These are phyloP conservation scores for Triangularia setosa DNA, from an alignment of 2,329 filamentous ascomycete genomes.

Conservation along the genomic window DNA sequence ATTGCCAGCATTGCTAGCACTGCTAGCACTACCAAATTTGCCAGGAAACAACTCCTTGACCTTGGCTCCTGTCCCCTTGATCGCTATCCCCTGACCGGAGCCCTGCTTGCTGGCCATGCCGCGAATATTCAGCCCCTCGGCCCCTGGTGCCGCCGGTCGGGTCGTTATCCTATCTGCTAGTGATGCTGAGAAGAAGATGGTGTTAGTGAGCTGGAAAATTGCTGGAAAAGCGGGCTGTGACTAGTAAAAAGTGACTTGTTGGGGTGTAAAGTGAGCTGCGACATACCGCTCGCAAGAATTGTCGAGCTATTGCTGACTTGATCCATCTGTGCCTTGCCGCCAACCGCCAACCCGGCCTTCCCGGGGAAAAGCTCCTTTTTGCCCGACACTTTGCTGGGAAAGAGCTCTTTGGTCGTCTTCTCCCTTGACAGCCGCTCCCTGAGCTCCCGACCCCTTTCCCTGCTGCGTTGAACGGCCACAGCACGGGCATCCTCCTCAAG, in stretches of 20 bases:
- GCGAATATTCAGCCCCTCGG: slow-evolving; percentile 53
- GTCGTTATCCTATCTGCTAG: slow-evolving; percentile 36
- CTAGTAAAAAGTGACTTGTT: slow-evolving; percentile 13
- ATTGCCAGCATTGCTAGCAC: slow-evolving; percentile 58
- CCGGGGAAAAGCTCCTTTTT: slow-evolving; percentile 57
- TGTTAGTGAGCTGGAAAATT: slow-evolving; percentile 19
- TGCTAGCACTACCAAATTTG: slow-evolving; percentile 55
- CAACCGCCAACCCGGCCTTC: slow-evolving; percentile 31
- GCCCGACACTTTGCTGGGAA: slow-evolving; percentile 44
- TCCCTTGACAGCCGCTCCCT: slow-evolving; percentile 39
- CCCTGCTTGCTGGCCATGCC: slow-evolving; percentile 49
- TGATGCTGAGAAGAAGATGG: slow-evolving; percentile 23
- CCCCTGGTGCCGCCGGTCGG: slow-evolving; percentile 22
- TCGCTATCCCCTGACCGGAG: slow-evolving; percentile 52
- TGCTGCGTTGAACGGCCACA: slow-evolving; percentile 35
- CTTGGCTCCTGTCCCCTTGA: slow-evolving; percentile 62
- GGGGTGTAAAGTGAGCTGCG: slow-evolving; percentile 15
- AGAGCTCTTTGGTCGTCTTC: slow-evolving; percentile 53
- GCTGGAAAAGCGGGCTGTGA: not conserved
- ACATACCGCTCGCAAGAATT: slow-evolving; percentile 36
- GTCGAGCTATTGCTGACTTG: slow-evolving; percentile 28
- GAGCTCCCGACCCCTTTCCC: slow-evolving; percentile 42
- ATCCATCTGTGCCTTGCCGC: slow-evolving; percentile 34
- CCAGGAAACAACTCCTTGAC: slow-evolving; percentile 67
- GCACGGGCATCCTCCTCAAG: slow-evolving; percentile 30